phyloP scores from a whole-genome alignment of 2,329 filamentous ascomycete species.

The Hymenoscyphus scutula region DNA sequence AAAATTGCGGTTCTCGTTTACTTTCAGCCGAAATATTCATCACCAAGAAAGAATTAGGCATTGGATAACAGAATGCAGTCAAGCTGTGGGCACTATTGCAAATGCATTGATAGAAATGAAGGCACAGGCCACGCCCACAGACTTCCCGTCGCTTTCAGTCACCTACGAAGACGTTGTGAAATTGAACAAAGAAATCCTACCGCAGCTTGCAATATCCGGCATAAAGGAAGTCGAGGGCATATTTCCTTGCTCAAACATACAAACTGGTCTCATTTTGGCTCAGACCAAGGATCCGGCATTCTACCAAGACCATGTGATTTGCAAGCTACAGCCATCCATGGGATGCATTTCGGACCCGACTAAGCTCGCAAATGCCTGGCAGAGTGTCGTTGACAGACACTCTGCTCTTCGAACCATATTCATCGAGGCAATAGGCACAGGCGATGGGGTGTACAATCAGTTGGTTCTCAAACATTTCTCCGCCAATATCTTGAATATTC shows the following conservation, averaged over 20 bases:
- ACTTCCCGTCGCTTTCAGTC: slow-evolving; percentile 21
- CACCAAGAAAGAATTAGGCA: slow-evolving; percentile 18
- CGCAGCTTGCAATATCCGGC: background rate
- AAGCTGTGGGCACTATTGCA: slow-evolving; percentile 18
- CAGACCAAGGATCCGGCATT: slow-evolving; percentile 7
- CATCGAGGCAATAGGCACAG: slow-evolving; percentile 19
- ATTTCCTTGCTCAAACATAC: slow-evolving; percentile 20
- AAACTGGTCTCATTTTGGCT: slow-evolving; percentile 17
- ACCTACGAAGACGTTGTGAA: slow-evolving; percentile 5
- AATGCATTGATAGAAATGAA: background rate
- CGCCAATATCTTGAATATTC: slow-evolving; percentile 1
- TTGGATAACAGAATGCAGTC: slow-evolving; percentile 16
- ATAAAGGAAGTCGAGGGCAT: slow-evolving; percentile 16
- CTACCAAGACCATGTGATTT: slow-evolving; percentile 9
- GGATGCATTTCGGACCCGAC: background rate
- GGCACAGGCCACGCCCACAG: slow-evolving; percentile 11
- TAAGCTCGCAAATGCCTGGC: slow-evolving; percentile 14
- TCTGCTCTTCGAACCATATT: slow-evolving; percentile 19
- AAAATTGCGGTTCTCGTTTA: slow-evolving; percentile 22
- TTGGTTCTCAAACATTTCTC: slow-evolving; percentile 16
- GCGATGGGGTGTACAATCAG: slow-evolving; percentile 16
- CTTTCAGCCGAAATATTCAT: slow-evolving; percentile 19
- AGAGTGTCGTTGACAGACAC: slow-evolving; percentile 16
- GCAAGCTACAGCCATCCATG: background rate
- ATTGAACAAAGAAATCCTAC: background rate